Conservation (phyloP, 176 grass and related monocot genomes). For the Neostapfia colusana region DNA sequence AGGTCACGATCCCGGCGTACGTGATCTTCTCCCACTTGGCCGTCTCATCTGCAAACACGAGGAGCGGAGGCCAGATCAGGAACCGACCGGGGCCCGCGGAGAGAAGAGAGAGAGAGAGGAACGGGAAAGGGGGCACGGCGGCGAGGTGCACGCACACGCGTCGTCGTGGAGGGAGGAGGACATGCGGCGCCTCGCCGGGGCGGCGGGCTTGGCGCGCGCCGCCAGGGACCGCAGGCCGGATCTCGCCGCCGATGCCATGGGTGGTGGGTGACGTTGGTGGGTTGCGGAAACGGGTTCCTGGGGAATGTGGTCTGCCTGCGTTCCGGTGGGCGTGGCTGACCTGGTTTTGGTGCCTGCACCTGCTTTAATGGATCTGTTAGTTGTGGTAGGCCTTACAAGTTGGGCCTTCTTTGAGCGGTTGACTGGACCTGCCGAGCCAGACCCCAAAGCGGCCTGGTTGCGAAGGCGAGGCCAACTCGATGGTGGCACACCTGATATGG, state of each 20-base stretch:
- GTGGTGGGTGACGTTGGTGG: slow-evolving; percentile 20
- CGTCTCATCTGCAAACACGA: slow-evolving; percentile 60
- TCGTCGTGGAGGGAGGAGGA: slow-evolving; percentile 79
- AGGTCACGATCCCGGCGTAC: slow-evolving; percentile 61
- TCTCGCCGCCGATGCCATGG: slow-evolving; percentile 72
- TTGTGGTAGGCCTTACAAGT: not conserved
- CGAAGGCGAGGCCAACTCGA: no score
- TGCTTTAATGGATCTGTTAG: not conserved
- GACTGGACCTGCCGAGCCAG: no score
- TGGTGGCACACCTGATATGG: no score
- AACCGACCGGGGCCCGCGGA: slow-evolving; percentile 16
- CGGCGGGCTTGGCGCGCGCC: slow-evolving; percentile 41
- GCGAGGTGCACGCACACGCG: slow-evolving; percentile 49
- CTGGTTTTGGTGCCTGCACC: not conserved
- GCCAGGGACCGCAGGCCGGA: slow-evolving; percentile 63
- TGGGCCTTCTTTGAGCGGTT: not conserved
- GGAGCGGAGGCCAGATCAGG: slow-evolving; percentile 9
- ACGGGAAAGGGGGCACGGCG: not conserved
- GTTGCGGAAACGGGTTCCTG: slow-evolving; percentile 11
- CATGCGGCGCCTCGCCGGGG: slow-evolving; percentile 48
- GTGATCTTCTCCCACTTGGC: slow-evolving; percentile 99
- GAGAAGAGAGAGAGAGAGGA: not conserved
- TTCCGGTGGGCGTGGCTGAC: slow-evolving; percentile 17
- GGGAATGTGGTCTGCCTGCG: not conserved
- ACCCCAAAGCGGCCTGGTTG: no score